Evolutionary conservation across 176 grass and related monocot species (phyloP).

Genomic region (Paspalum vaginatum): DNA sequence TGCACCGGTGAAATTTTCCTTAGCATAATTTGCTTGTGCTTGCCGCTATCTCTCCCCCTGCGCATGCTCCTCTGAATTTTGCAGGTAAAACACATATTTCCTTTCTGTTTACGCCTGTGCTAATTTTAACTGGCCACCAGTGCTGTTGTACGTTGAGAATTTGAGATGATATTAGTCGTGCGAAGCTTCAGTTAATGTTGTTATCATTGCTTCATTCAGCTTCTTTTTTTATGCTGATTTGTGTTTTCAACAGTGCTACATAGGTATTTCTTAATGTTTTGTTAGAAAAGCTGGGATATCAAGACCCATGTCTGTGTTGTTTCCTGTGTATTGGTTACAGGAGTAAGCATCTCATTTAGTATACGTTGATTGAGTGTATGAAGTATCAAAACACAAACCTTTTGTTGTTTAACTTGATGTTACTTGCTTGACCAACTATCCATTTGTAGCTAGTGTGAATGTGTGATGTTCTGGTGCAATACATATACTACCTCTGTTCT

Average conservation of each 20-base stretch:
- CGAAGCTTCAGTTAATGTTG: background rate
- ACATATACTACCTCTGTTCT: background rate
- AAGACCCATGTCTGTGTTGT: background rate
- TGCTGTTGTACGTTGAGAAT: background rate
- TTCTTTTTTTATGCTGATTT: constrained; percentile 1
- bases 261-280: background rate
- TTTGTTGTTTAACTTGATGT: background rate
- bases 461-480: background rate
- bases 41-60: background rate
- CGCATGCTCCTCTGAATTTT: background rate
- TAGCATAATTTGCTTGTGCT: background rate
- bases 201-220: background rate
- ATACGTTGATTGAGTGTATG: background rate
- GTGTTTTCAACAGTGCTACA: background rate
- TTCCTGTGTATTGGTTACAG: background rate
- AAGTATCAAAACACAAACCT: background rate
- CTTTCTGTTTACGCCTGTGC: background rate
- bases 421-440: background rate
- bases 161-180: background rate
- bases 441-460: background rate
- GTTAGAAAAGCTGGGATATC: background rate
- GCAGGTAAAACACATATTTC: background rate
- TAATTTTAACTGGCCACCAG: background rate
- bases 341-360: background rate
- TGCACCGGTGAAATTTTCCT: too few relatives aligned